These are phyloP conservation scores for Globisporangium solare DNA, from an alignment of 352 stramenopile genomes.

Conservation along the genomic window DNA sequence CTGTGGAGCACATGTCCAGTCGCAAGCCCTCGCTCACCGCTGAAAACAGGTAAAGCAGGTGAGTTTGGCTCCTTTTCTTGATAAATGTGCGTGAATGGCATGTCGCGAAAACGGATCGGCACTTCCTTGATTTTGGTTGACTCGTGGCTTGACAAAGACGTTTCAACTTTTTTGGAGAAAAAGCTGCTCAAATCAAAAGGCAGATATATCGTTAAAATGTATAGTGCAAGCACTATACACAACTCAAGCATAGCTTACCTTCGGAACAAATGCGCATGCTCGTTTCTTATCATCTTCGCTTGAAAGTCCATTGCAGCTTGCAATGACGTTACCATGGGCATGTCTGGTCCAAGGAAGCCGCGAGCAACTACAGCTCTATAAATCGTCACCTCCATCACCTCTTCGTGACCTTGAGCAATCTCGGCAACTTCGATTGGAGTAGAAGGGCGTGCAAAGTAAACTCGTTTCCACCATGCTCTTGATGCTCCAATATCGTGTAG, in stretches of 20 bases:
- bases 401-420: constrained; percentile 18
- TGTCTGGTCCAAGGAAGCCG: constrained; percentile 28
- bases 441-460: constrained; percentile 46
- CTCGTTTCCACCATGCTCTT: constrained; percentile 56
- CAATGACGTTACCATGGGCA: constrained; percentile 23
- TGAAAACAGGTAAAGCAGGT: neutral
- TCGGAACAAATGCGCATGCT: constrained; percentile 41
- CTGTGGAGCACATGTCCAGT: neutral
- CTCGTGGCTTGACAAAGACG: too few relatives aligned
- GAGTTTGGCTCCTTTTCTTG: neutral
- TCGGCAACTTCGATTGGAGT: constrained; percentile 23
- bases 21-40: neutral
- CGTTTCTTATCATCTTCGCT: constrained; percentile 16
- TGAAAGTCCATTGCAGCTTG: constrained; percentile 17
- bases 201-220: too few relatives aligned
- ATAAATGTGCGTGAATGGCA: constrained; percentile 5
- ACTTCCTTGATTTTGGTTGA: neutral
- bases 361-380: constrained; percentile 40
- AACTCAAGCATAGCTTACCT: constrained; percentile 18
- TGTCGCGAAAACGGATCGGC: neutral
- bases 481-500: constrained; percentile 3
- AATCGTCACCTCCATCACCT: constrained; percentile 35
- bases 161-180: too few relatives aligned
- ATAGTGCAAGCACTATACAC: too few relatives aligned
- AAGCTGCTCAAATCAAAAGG: too few relatives aligned